phyloP scores from a whole-genome alignment of 2,329 filamentous ascomycete genomes.

The Colletotrichum tanaceti region DNA sequence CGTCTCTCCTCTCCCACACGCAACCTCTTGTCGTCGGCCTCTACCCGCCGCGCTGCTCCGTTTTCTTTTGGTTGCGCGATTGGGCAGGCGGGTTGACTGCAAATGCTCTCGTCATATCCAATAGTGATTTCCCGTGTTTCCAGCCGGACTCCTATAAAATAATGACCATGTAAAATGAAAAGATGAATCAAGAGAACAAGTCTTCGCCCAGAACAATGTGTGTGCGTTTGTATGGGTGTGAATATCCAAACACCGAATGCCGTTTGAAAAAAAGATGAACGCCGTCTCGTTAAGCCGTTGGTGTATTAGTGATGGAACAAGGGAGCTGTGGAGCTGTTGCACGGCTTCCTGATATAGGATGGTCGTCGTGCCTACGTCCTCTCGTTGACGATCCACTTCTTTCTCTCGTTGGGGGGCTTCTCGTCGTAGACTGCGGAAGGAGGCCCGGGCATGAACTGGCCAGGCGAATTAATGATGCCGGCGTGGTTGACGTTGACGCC shows the following conservation, averaged over 20 bases:
- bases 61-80: background rate
- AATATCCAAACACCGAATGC: constrained; percentile 36
- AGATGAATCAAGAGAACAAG: constrained; percentile 9
- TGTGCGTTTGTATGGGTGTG: constrained; percentile 15
- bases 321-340: too few relatives aligned
- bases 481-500: constrained; percentile 42
- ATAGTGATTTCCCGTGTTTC: constrained; percentile 11
- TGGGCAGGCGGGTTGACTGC: background rate
- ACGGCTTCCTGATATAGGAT: background rate
- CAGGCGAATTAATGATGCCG: constrained; percentile 45
- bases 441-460: constrained; percentile 50
- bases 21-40: background rate
- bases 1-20: too few relatives aligned
- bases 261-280: constrained; percentile 25
- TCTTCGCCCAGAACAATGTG: constrained; percentile 18
- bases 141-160: constrained; percentile 33
- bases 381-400: constrained; percentile 59
- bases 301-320: constrained; percentile 20
- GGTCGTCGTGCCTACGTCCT: constrained; percentile 51
- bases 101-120: constrained; percentile 2
- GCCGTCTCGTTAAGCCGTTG: constrained; percentile 39
- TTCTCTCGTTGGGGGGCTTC: constrained; percentile 56
- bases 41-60: too few relatives aligned
- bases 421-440: constrained; percentile 48
- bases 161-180: background rate